phyloP scores from a whole-genome alignment of 495 filamentous ascomycete species.

The Xylaria scruposa region DNA sequence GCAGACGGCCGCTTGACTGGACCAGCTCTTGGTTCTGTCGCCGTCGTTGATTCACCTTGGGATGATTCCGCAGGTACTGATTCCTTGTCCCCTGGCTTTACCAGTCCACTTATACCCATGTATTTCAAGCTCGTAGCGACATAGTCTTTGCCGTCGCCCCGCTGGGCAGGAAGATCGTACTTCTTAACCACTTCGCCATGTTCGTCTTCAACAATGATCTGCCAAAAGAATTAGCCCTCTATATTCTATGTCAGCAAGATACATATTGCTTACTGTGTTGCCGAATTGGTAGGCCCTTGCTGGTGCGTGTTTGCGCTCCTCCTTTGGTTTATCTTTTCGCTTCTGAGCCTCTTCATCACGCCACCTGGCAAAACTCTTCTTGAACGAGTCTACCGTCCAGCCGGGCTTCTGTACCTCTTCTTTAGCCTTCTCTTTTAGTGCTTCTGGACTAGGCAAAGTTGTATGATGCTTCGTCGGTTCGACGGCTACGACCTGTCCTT shows the following conservation, averaged over 20 bases:
- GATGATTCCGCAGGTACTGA: conserved; percentile 34
- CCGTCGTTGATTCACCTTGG: conserved; percentile 28
- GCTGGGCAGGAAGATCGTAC: conserved; percentile 77
- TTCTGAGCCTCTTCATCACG: conserved; percentile 65
- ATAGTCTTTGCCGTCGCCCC: conserved; percentile 43
- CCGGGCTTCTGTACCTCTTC: conserved; percentile 47
- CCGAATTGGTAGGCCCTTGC: conserved; percentile 95
- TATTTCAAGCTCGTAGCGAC: conserved; percentile 55
- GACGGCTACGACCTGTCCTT: conserved; percentile 79
- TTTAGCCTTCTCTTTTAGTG: conserved; percentile 35
- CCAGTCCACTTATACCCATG: conserved; percentile 54
- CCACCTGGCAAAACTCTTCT: conserved; percentile 57
- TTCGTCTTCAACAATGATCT: conserved; percentile 97
- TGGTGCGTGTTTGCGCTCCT: conserved; percentile 57
- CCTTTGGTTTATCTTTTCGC: conserved; percentile 63
- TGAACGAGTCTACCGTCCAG: conserved; percentile 51
- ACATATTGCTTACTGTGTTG: conserved; percentile 66
- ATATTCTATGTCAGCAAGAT: neutral
- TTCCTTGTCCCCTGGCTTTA: conserved; percentile 46
- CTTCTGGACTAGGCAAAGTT: conserved; percentile 7
- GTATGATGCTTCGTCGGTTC: conserved; percentile 39
- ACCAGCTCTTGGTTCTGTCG: conserved; percentile 30
- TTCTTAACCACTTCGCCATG: conserved; percentile 98
- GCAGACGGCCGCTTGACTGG: conserved; percentile 30
- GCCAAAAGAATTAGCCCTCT: conserved; percentile 25